Evolutionary conservation across 1,284 basidiomycete species (phyloP).

Genomic region (Rhodotorula sp.): DNA sequence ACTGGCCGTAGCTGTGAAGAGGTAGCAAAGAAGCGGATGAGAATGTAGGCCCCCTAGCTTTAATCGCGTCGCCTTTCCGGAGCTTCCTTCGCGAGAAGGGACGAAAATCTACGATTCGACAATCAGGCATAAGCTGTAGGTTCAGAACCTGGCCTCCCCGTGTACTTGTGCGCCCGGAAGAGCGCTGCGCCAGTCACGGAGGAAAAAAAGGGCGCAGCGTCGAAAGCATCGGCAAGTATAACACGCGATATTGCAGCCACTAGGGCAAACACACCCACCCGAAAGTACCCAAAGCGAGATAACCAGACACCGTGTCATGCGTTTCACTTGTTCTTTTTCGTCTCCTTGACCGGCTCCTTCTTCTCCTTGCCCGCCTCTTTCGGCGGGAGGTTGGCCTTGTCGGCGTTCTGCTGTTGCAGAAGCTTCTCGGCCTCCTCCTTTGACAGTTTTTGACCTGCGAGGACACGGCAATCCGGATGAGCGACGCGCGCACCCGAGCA

Average conservation of each 20-base stretch:
- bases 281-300: too few species aligned
- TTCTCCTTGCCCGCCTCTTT: slow-evolving; percentile 10
- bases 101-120: too few species aligned
- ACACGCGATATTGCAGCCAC: too few species aligned
- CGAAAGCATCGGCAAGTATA: too few species aligned
- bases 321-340: slow-evolving; percentile 5
- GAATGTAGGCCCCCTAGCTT: background rate
- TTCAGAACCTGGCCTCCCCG: too few species aligned
- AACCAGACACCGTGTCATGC: too few species aligned
- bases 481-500: background rate
- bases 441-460: slow-evolving; percentile 31
- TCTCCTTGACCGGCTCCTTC: slow-evolving; percentile 11
- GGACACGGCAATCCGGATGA: background rate
- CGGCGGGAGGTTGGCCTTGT: background rate
- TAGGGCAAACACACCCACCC: background rate
- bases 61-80: too few species aligned
- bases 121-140: too few species aligned
- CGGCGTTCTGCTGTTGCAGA: slow-evolving; percentile 9
- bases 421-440: slow-evolving; percentile 33
- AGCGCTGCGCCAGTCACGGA: too few species aligned
- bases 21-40: background rate
- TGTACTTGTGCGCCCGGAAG: too few species aligned
- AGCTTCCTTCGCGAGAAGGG: too few species aligned
- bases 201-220: too few species aligned
- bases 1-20: background rate